Percentiles rank a stretch among this genome's conserved stretches.
Evolutionary conservation across 768 basidiomycete genomes (phyloP).

Genomic region (Candolleomyces efflorescens): DNA sequence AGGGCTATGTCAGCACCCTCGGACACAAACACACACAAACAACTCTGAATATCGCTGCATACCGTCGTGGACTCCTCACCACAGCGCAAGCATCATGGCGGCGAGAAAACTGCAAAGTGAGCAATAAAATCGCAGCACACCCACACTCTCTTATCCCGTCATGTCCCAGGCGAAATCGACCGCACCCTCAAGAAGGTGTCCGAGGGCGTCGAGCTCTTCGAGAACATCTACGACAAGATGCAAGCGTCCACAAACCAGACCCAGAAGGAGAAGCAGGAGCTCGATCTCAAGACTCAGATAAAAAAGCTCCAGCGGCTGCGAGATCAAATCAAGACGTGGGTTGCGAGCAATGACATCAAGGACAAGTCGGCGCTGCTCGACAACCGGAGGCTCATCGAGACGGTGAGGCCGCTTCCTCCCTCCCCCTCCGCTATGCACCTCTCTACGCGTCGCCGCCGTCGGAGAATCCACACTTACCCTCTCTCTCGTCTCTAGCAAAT

Average conservation of each 20-base stretch:
- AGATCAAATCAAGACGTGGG: slow-evolving; percentile 99
- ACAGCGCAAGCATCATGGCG: slow-evolving; percentile 55
- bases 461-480: slow-evolving; percentile 2
- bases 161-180: slow-evolving; percentile 87
- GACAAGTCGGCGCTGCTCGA: slow-evolving; percentile 93
- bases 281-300: slow-evolving; percentile 77
- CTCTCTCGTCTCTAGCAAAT: slow-evolving; percentile 76
- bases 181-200: slow-evolving; percentile 95
- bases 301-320: slow-evolving; percentile 98
- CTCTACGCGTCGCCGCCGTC: not conserved
- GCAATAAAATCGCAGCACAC: slow-evolving; percentile 2
- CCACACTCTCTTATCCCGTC: not conserved
- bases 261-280: slow-evolving; percentile 50
- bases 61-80: too few species aligned
- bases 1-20: too few species aligned
- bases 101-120: slow-evolving; percentile 87
- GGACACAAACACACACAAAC: too few species aligned
- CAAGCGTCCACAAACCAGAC: slow-evolving; percentile 88
- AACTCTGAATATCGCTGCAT: too few species aligned
- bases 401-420: slow-evolving; percentile 51
- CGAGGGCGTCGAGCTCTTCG: slow-evolving; percentile 93
- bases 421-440: not conserved
- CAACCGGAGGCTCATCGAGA: slow-evolving; percentile 94
- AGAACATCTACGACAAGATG: slow-evolving; percentile 98
- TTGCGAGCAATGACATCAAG: slow-evolving; percentile 97